A percentile compares a stretch with the other conserved stretches of the same genome.
These are phyloP conservation scores for Hippophae gyantsensis DNA, from an alignment of 306 rosid genomes.

Conservation along the genomic window DNA sequence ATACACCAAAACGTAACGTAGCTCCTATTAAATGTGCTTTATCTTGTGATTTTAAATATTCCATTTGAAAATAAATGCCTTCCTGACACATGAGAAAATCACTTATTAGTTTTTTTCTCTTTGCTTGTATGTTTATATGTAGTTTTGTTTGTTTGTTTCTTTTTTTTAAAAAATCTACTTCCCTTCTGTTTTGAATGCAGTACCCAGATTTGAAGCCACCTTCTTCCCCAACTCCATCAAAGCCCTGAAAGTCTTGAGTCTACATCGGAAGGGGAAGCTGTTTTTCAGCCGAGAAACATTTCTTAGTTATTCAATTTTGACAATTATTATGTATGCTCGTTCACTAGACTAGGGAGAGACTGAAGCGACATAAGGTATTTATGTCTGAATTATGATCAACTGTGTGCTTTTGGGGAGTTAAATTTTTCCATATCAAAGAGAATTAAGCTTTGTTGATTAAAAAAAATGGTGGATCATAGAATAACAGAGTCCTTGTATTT, in stretches of 20 bases:
- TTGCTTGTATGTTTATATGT: neutral
- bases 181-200: constrained; percentile 29
- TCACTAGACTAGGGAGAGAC: neutral
- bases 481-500: too few species aligned
- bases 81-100: too few species aligned
- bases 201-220: constrained; percentile 83
- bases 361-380: neutral
- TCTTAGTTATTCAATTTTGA: constrained; percentile 8
- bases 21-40: too few species aligned
- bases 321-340: neutral
- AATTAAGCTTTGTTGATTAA: too few species aligned
- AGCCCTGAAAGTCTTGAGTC: constrained; percentile 30
- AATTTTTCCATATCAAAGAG: too few species aligned
- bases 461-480: too few species aligned
- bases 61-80: too few species aligned
- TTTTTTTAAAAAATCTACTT: neutral
- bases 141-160: neutral
- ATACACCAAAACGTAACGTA: too few species aligned
- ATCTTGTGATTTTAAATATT: too few species aligned
- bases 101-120: neutral
- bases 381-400: neutral
- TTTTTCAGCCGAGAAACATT: constrained; percentile 7
- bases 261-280: constrained; percentile 13
- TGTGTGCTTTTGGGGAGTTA: too few species aligned
- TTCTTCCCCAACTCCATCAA: constrained; percentile 63